These are phyloP conservation scores for Kazachstania martiniae DNA, from an alignment of 805 yeast species.

Conservation along the genomic window DNA sequence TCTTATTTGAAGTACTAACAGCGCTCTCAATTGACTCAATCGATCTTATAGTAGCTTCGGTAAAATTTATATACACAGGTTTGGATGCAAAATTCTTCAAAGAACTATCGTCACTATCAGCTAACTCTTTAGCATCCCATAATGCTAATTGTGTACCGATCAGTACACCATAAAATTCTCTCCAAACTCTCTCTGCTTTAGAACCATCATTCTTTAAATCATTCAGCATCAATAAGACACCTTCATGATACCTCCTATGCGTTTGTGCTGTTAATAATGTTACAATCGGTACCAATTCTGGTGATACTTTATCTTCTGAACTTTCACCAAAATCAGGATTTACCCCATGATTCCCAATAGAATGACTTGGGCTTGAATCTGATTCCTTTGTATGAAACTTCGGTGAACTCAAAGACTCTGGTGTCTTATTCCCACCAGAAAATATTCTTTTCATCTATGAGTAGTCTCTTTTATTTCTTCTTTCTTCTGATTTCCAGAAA, in stretches of 20 bases:
- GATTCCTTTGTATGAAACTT: too few species aligned
- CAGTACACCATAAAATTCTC: constrained; percentile 83
- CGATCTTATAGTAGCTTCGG: constrained; percentile 80
- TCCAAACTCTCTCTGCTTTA: constrained; percentile 78
- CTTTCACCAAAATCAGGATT: not conserved
- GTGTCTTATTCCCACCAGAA: too few species aligned
- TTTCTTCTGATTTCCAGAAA: too few species aligned
- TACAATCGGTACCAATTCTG: constrained; percentile 52
- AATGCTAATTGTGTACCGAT: constrained; percentile 86
- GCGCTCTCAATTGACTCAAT: constrained; percentile 54
- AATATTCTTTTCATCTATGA: too few species aligned
- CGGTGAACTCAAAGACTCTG: too few species aligned
- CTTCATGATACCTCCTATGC: constrained; percentile 67
- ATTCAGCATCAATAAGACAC: constrained; percentile 60
- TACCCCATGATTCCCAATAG: not conserved
- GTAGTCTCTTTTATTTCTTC: too few species aligned
- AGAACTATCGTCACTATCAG: constrained; percentile 34
- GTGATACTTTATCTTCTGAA: constrained; percentile 17
- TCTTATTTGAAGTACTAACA: constrained; percentile 36
- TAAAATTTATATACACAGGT: constrained; percentile 81
- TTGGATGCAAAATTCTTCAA: constrained; percentile 51
- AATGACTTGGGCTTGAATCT: too few species aligned
- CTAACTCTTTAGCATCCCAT: constrained; percentile 73
- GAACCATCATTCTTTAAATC: constrained; percentile 78
- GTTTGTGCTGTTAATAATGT: constrained; percentile 64